Evolutionary conservation across 768 basidiomycete genomes (phyloP), one percentile per base, ranked within the genome.

Genomic region (Strobilomyces confusus): DNA sequence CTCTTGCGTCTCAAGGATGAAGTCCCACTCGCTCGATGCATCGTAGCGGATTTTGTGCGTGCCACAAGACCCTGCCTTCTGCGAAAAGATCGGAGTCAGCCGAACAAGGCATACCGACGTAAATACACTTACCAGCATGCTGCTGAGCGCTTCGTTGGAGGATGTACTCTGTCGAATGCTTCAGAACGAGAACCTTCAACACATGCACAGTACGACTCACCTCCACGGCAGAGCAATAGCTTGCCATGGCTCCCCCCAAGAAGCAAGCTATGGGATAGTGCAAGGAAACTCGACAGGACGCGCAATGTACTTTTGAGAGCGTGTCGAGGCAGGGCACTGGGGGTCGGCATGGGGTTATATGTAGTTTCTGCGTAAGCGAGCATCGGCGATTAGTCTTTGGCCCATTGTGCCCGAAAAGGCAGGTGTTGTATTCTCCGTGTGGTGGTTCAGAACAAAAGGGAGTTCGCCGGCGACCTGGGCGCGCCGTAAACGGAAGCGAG

Each of bases 31-130:
- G 15, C 80, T 76, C 37, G 78, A 73, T 25, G 76, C 73, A 23
- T 75, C 74, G 60, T 86, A 89, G 69, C 81, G 84, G 38, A 89
- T 75, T 71, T 83, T 83, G 57, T 82, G 79, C 1, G 77, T 80
- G 49, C 84, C 84, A 17, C 59, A 62, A 4, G 74, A 67, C 30
- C 73, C 67, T 11, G 51, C 64, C 34, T 68, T 59, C 68, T 69
- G 37, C 11, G 15, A 33, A 26, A n/a, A n/a, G n/a, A 46, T 37
- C 20, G 30, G 4, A 51, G 57, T 43, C 53, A 60, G 44, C 38
- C n/a, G 19, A 17, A 34, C 17, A n/a, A 19, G 36, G 6, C 15
- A 9, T 4, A 20, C 5, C 0, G 22, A 25, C 25, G 22, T 14
- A 17, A 57, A 20, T 22, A 13, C 5, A 29, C 52, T 2, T 49